Conservation (phyloP, 1,139 yeast species). For the Taiozyma sp. region DNA sequence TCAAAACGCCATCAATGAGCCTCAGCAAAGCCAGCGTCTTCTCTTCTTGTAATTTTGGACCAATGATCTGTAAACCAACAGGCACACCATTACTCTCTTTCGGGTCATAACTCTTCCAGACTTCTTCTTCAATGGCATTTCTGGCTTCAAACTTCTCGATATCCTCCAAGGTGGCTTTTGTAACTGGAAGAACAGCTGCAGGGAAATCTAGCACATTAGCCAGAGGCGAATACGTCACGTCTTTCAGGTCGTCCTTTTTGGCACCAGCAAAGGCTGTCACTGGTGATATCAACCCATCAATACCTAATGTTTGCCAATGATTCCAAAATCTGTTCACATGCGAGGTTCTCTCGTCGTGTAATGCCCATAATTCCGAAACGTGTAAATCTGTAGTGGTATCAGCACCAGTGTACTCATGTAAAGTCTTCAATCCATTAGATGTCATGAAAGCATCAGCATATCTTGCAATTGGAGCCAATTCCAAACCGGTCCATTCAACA, state of each 20-base stretch:
- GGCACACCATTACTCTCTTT: constrained; percentile 35
- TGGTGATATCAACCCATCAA: constrained; percentile 44
- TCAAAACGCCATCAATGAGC: constrained; percentile 1
- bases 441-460: constrained; percentile 16
- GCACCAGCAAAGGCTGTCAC: constrained; percentile 40
- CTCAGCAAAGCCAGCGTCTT: constrained; percentile 29
- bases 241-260: constrained; percentile 24
- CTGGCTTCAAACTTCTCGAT: background rate
- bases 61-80: constrained; percentile 37
- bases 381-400: constrained; percentile 45
- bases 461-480: constrained; percentile 31
- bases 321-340: constrained; percentile 32
- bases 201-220: constrained; percentile 37
- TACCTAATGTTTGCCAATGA: constrained; percentile 43
- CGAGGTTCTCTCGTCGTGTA: constrained; percentile 30
- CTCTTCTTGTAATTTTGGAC: constrained; percentile 37
- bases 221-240: constrained; percentile 31
- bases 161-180: constrained; percentile 31
- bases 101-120: constrained; percentile 26
- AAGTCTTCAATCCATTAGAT: constrained; percentile 54
- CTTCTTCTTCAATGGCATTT: constrained; percentile 11
- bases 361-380: constrained; percentile 49
- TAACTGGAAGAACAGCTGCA: constrained; percentile 37
- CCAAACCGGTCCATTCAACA: constrained; percentile 27
- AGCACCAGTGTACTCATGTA: constrained; percentile 44